Percentiles rank a stretch among this genome's conserved stretches.
These are phyloP conservation scores for Phytophthora multivora DNA, from an alignment of 352 stramenopile species.

Conservation along the genomic window DNA sequence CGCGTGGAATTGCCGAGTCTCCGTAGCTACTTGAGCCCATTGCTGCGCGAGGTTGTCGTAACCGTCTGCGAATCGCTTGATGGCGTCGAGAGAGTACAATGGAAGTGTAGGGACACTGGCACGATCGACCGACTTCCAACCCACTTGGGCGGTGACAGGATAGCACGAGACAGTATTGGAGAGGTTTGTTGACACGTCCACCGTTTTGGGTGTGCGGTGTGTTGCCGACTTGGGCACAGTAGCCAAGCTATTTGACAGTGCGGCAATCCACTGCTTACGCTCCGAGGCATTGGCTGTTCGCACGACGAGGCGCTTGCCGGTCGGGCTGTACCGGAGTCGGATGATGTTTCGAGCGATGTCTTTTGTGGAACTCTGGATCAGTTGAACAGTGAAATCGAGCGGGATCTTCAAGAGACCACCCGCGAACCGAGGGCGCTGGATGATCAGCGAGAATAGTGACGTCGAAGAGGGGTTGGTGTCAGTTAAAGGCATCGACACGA, in stretches of 20 bases:
- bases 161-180: background rate
- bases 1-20: conserved; percentile 11
- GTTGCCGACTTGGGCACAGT: too few species aligned
- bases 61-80: conserved; percentile 13
- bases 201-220: background rate
- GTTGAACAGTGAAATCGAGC: background rate
- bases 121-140: background rate
- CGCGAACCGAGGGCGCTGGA: conserved; percentile 8
- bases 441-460: conserved; percentile 1
- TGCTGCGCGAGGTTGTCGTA: conserved; percentile 12
- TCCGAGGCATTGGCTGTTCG: conserved; percentile 1
- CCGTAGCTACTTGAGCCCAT: conserved; percentile 17
- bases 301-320: conserved; percentile 8
- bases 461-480: background rate
- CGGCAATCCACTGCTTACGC: background rate
- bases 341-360: conserved; percentile 17
- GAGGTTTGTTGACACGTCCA: background rate
- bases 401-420: conserved; percentile 15
- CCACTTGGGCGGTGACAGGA: background rate
- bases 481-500: background rate
- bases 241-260: background rate
- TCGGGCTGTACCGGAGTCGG: conserved; percentile 9
- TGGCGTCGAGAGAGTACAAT: conserved; percentile 1
- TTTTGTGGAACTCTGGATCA: conserved; percentile 3
- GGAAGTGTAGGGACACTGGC: background rate